Evolutionary conservation across 257 asterid species (phyloP).

Genomic region (Parsonsia alboflavescens): DNA sequence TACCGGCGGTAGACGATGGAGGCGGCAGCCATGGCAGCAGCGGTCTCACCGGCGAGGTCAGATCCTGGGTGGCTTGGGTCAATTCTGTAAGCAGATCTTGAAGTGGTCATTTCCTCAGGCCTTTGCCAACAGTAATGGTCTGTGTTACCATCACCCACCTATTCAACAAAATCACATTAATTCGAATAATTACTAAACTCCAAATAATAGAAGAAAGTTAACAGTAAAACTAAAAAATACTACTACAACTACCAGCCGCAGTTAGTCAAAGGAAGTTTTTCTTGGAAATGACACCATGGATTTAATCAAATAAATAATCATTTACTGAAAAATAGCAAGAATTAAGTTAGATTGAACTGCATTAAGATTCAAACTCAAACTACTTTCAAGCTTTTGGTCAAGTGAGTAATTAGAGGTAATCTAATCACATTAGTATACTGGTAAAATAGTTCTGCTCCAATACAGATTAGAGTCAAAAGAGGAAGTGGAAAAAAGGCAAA

Average conservation of each 20-base stretch:
- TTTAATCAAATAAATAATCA: too few relatives aligned
- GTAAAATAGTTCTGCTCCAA: not conserved
- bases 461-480: not conserved
- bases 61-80: conserved; percentile 85
- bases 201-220: too few relatives aligned
- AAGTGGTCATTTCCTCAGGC: conserved; percentile 94
- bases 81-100: conserved; percentile 67
- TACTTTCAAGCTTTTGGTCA: not conserved
- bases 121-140: conserved; percentile 97
- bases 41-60: conserved; percentile 94
- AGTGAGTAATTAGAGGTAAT: too few relatives aligned
- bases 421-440: not conserved
- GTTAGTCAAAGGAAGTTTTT: not conserved
- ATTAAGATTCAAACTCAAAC: not conserved
- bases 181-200: not conserved
- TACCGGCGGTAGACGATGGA: conserved; percentile 75
- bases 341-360: not conserved
- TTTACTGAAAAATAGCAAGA: too few relatives aligned
- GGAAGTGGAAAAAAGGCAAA: conserved; percentile 9
- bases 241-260: too few relatives aligned
- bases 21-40: conserved; percentile 97
- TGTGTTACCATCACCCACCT: conserved; percentile 96
- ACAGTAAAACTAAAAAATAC: too few relatives aligned
- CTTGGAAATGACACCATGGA: not conserved
- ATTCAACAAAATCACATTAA: conserved; percentile 15